These are phyloP conservation scores for Fibroporia radiculosa DNA, from an alignment of 768 basidiomycete species.

Conservation along the genomic window DNA sequence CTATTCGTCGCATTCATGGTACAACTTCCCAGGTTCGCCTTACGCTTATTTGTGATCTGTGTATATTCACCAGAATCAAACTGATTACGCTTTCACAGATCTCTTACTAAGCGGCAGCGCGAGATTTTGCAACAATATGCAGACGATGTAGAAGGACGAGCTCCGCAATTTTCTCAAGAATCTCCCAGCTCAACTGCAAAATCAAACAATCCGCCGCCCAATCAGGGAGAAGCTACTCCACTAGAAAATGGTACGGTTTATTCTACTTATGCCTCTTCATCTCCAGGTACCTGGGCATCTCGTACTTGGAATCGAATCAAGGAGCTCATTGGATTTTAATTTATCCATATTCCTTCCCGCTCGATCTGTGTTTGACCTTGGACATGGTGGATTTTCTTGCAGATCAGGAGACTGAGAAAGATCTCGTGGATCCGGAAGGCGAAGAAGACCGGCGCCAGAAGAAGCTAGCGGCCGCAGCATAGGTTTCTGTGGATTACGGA, in stretches of 20 bases:
- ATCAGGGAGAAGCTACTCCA: too few relatives aligned
- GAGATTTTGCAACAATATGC: slow-evolving; percentile 86
- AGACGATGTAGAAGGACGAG: slow-evolving; percentile 81
- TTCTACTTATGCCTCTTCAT: slow-evolving; percentile 51
- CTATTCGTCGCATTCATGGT: slow-evolving; percentile 85
- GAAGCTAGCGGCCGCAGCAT: slow-evolving; percentile 41
- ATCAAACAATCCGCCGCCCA: slow-evolving; percentile 14
- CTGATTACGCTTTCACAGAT: slow-evolving; percentile 36
- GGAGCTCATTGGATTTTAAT: slow-evolving; percentile 64
- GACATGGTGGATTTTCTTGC: too few relatives aligned
- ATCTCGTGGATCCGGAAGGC: not conserved
- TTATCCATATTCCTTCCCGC: slow-evolving; percentile 35
- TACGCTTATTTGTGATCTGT: slow-evolving; percentile 3
- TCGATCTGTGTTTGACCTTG: too few relatives aligned
- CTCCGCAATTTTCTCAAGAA: slow-evolving; percentile 13
- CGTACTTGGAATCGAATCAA: slow-evolving; percentile 61
- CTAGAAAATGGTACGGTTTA: slow-evolving; percentile 76
- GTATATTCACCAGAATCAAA: not conserved
- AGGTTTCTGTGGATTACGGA: too few relatives aligned
- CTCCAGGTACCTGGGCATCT: slow-evolving; percentile 62
- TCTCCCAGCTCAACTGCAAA: slow-evolving; percentile 17
- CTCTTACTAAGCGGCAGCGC: slow-evolving; percentile 76
- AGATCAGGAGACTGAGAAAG: slow-evolving; percentile 1
- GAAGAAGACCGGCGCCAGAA: slow-evolving; percentile 31
- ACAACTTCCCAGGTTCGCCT: slow-evolving; percentile 81